Base-by-base conservation (phyloP, 139 green algal genomes). In the Nannochloris sp. region DNA sequence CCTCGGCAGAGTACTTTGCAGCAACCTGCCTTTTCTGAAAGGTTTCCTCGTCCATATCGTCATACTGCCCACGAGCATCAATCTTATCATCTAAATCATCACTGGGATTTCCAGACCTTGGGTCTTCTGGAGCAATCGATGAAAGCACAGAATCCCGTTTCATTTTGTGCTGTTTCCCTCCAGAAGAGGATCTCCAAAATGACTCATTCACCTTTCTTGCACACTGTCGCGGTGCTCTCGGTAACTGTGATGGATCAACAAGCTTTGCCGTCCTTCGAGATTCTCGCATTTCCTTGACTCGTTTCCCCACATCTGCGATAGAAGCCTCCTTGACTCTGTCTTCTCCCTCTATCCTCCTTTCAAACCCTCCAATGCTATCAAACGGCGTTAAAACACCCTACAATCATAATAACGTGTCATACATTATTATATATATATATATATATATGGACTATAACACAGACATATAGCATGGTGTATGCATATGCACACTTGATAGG, bases 311-410 rank as follows among this genome's bases (percentile, higher is more conserved):
- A n/a, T 74, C 62, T 46, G 76, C 57, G 62, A 75, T 57, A 61
- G 64, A 64, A 14, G 24, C 64, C 62, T 4, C 57, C 3, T 23
- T 36, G 4, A 21, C 55, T 14, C 3, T 36, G 4, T 34, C 23
- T 4, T 31, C 57, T 7, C 44, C 60, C 49, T 80, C 49, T 2
- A 89, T 65, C 12, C 66, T 64, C 8, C 78, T 69, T 56, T 94
- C 88, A 71, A 89, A 92, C 15, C 88, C 89, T 0, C 81, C 70
- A 43, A 96, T 65, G 2, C 55, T 61, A 57, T 90, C 85, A 75
- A 96, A 96, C 2, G 89, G 89, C 0, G 89, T 96, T 18, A 96
- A 62, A 15, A 93, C 71, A 4, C 89, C 89, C 76, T 83, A 68
- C 43, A 60, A 19, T 9, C 1, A 11, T 40, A 40, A 12, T 11